Base-by-base conservation (phyloP, 192 early-diverging fungal genomes). In the Coemansia sp. region DNA sequence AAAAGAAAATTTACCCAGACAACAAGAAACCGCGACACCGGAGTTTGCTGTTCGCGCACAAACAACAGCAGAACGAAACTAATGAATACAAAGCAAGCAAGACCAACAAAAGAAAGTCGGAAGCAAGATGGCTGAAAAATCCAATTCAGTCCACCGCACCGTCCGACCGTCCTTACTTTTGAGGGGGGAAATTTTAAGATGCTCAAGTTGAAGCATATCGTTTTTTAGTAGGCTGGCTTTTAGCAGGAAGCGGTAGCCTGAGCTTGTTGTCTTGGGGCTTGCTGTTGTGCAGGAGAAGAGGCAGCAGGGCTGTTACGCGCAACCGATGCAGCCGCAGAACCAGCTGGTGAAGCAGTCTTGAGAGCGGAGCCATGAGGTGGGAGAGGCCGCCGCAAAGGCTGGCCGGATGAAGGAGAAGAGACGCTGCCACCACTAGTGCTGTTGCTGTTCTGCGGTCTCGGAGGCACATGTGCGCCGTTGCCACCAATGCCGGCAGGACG, bases 211-310 rank as follows among this genome's bases (percentile, higher is more conserved):
- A 32, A 32, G 32, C 32, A 32, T 32, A 32, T 18, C 38, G 26
- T 38, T 13, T 56, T 56, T 56, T 56, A 56, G 56, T 6, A 9
- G 15, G 11, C 5, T 48, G 47, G 47, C 11, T 3, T 59, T 59
- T 59, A 59, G 57, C 38, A 59, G 6, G 57, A 59, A 40, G 38
- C 57, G 13, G 57, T 59, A 40, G 57, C 57, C 11, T 59, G 57
- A 7, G n/a, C 57, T 2, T 59, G 37, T 32, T 59, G 57, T 41
- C 57, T 59, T 9, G 37, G 57, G 7, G 37, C 37, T 38, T 59
- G 57, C 21, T 26, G 52, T 26, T 54, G 52, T 54, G 23, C 52
- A 26, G 52, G 52, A 12, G 52, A 54, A 11, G 52, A 54, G 26
- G 52, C 9, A 10, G 19, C 21, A 13, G 52, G 52, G 2, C 19